These are phyloP conservation scores for Crucibulum laeve DNA, from an alignment of 768 basidiomycete genomes.

Conservation along the genomic window DNA sequence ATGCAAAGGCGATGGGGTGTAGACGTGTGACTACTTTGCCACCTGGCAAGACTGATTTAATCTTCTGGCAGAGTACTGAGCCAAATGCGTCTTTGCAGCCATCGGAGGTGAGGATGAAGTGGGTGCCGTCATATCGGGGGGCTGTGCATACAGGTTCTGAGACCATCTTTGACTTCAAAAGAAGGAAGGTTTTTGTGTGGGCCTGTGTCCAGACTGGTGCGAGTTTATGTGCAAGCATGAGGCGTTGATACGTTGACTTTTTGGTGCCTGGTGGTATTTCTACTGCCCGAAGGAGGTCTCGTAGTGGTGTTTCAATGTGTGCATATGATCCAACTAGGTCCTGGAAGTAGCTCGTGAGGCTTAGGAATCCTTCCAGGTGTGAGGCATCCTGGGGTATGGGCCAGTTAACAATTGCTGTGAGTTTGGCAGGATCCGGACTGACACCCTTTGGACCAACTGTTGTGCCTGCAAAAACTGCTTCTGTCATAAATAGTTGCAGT, in stretches of 20 bases:
- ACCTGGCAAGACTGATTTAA: slow-evolving; percentile 11
- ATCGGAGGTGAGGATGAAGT: slow-evolving; percentile 33
- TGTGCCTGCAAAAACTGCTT: slow-evolving; percentile 27
- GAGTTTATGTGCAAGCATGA: slow-evolving; percentile 12
- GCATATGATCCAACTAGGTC: slow-evolving; percentile 26
- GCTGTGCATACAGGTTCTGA: slow-evolving; percentile 18
- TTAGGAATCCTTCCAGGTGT: slow-evolving; percentile 24
- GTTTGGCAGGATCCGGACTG: slow-evolving; percentile 24
- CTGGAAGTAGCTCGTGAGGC: slow-evolving; percentile 26
- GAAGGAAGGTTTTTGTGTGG: slow-evolving; percentile 20
- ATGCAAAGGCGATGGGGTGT: slow-evolving; percentile 27
- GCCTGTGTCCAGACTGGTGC: neutral
- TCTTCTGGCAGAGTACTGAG: slow-evolving; percentile 21
- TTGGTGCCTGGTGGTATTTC: slow-evolving; percentile 9
- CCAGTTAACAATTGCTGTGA: slow-evolving; percentile 29
- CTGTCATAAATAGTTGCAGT: slow-evolving; percentile 21
- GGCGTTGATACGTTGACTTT: slow-evolving; percentile 16
- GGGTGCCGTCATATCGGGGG: slow-evolving; percentile 21
- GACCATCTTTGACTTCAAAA: slow-evolving; percentile 18
- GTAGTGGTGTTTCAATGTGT: slow-evolving; percentile 18
- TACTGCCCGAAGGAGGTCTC: slow-evolving; percentile 15
- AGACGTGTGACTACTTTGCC: slow-evolving; percentile 12
- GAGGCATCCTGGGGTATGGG: slow-evolving; percentile 15
- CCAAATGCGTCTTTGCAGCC: slow-evolving; percentile 29
- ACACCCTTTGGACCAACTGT: slow-evolving; percentile 23